Evolutionary conservation across 192 early-diverging fungal genomes (phyloP), one percentile per base, ranked within the genome.

Genomic region (Spizellomyces punctatus): DNA sequence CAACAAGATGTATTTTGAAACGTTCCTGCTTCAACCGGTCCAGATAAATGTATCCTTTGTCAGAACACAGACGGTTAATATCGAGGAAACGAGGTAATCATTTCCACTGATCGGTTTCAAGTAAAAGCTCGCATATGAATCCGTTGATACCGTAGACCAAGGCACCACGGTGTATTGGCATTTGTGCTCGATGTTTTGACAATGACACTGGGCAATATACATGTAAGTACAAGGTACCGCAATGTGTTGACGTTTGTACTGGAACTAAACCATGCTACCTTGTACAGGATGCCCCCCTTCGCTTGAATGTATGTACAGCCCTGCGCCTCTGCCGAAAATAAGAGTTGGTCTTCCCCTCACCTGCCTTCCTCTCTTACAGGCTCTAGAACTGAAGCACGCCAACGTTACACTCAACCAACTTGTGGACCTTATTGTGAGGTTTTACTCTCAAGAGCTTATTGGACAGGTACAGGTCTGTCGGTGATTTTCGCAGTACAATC

Each of bases 1-100:
- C 10, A 78, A 81, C 21, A 88, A 91, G 73, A 67, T 96, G 61
- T 99, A 97, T 76, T 99, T 98, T 88, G 98, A 98, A 76, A 86
- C 90, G 47, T 87, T 99, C 55, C 89, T 94, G 58, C 82, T 98
- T 50, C 95, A 98, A 71, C 98, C 98, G 0, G 88, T 97, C 74
- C 95, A 95, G 74, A 80, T 96, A 73, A 96, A 98, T 75, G 79
- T 99, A n/a, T 96, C 98, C 9, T 99, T 98, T 81, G 88, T 93
- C 70, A 83, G 95, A 69, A 93, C 93, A 41, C 85, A 93, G 57
- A 80, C 74, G 14, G 81, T 80, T 5, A 89, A 88, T 63, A 82
- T 84, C 36, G 91, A 92, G 59, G 87, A 90, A 57, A 61, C 71
- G 14, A 81, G 76, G 82, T 83, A 75, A 8, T 62, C 36, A 21